Base-by-base conservation (phyloP, 805 yeast species). In the Nadsonia fulvescens region DNA sequence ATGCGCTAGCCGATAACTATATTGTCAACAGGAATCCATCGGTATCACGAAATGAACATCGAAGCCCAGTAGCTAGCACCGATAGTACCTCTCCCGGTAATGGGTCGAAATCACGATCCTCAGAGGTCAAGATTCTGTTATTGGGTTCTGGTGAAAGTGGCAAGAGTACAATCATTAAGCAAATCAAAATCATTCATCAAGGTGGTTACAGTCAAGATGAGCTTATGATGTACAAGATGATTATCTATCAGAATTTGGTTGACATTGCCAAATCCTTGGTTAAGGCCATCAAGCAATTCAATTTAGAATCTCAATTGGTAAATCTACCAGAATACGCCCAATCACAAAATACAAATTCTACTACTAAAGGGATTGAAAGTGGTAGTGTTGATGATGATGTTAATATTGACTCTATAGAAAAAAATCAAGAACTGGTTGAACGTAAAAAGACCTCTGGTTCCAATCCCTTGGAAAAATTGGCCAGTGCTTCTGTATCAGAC, bases 81-180 rank as follows among this genome's bases (percentile, higher is more conserved):
- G n/a, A n/a, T n/a, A n/a, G n/a, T n/a, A n/a, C n/a, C n/a, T n/a
- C n/a, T n/a, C n/a, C n/a, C n/a, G 29, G 30, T n/a, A n/a, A n/a
- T n/a, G n/a, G n/a, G n/a, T n/a, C n/a, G n/a, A n/a, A 31, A 61
- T n/a, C n/a, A n/a, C n/a, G n/a, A n/a, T n/a, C n/a, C n/a, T n/a
- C n/a, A 34, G 77, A 68, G 32, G 68, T 71, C 28, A 82, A 82
- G 46, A 70, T 83, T 24, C 55, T 83, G 18, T 56, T 83, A 17
- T 39, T 56, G 5, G 61, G 98, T 4, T 76, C 94, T 1, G 98
- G 96, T 9, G 91, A 76, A 43, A 61, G 72, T 34, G 91, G 91
- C 4, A 77, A 76, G 43, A 70, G 82, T 5, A 76, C 91, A 10
- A 69, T 76, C 28, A 65, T 77, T 28, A 77, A 75, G 46, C 91